A percentile compares a stretch with the other conserved stretches of the same genome.
Evolutionary conservation across 2,329 filamentous ascomycete species (phyloP).

Genomic region (Niveomyces coronatus): DNA sequence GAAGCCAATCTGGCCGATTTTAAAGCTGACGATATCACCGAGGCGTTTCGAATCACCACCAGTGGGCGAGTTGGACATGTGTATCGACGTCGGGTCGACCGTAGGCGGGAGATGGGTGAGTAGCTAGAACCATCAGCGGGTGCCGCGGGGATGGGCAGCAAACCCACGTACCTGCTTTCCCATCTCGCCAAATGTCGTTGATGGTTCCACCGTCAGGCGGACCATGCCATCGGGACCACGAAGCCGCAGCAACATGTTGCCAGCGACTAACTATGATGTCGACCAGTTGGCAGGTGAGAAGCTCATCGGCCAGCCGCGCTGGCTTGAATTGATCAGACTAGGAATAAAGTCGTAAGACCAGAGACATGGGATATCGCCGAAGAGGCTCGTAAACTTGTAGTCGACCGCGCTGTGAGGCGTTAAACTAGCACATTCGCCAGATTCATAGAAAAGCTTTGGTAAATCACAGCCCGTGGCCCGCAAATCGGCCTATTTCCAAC

Average conservation of each 20-base stretch:
- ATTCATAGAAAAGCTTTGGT: no score
- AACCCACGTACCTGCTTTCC: slow-evolving; percentile 35
- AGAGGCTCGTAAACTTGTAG: no score
- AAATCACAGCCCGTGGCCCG: no score
- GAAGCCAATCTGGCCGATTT: slow-evolving; percentile 49
- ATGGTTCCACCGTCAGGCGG: slow-evolving; percentile 66
- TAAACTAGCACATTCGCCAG: no score
- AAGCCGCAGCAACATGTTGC: slow-evolving; percentile 71
- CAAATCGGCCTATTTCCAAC: no score
- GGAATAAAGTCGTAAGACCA: no score
- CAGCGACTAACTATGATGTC: neutral
- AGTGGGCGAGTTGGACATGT: slow-evolving; percentile 50
- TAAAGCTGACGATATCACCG: slow-evolving; percentile 45
- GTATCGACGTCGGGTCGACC: slow-evolving; percentile 49
- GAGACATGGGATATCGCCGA: no score
- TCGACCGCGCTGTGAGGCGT: no score
- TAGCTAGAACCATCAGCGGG: slow-evolving; percentile 32
- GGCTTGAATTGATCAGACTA: no score
- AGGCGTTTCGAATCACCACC: slow-evolving; percentile 48
- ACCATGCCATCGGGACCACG: slow-evolving; percentile 89
- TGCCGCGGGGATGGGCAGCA: neutral
- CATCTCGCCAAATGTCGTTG: slow-evolving; percentile 60
- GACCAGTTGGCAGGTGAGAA: no score
- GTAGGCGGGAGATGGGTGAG: slow-evolving; percentile 48
- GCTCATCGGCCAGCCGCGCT: no score